Evolutionary conservation across 148 eudicot species (phyloP).

Genomic region (Agrostemma githago): DNA sequence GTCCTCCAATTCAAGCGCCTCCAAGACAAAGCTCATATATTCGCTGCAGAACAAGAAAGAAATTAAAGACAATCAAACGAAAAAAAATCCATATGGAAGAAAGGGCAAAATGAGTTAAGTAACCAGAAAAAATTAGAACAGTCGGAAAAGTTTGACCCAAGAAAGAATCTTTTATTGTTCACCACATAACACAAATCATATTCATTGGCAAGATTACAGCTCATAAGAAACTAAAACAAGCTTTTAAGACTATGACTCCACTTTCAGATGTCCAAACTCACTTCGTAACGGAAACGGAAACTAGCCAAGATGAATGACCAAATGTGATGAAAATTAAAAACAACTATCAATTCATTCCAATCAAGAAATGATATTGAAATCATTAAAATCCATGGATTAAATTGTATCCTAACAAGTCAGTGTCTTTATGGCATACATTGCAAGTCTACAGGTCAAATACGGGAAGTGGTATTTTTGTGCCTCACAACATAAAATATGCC

Average conservation of each 20-base stretch:
- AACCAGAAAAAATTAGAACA: neutral
- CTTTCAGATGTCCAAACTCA: neutral
- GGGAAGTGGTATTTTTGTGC: neutral
- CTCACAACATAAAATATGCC: neutral
- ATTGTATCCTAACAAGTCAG: no score
- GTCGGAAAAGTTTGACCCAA: neutral
- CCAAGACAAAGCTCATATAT: conserved; percentile 70
- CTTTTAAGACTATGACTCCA: neutral
- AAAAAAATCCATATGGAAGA: neutral
- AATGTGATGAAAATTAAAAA: neutral
- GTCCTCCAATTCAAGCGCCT: conserved; percentile 92
- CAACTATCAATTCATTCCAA: neutral
- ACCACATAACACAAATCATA: neutral
- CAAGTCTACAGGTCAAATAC: neutral
- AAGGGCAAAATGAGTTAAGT: neutral
- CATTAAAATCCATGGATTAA: no score
- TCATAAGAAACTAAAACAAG: neutral
- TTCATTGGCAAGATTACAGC: neutral
- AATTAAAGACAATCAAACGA: neutral
- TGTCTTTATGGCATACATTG: neutral
- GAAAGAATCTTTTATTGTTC: neutral
- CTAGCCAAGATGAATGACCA: neutral
- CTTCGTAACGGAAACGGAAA: no score
- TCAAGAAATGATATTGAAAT: no score
- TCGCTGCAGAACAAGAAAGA: conserved; percentile 52